These are phyloP conservation scores for Corylus americana DNA, from an alignment of 306 rosid species.

Conservation along the genomic window DNA sequence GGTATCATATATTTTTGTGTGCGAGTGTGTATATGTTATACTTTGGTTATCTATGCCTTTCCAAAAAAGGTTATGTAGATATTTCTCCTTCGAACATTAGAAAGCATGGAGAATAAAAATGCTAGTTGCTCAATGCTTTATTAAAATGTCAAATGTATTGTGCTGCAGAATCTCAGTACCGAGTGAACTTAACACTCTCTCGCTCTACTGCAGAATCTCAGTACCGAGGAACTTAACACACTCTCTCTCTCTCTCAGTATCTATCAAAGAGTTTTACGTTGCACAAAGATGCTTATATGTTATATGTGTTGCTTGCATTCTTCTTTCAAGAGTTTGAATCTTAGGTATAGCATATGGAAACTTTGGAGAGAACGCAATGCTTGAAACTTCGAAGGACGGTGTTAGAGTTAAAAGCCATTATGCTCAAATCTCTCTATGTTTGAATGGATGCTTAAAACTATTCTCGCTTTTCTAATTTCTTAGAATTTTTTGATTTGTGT, in stretches of 20 bases:
- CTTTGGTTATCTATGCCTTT: slow-evolving; percentile 4
- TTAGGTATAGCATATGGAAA: background rate
- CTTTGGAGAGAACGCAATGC: too few species aligned
- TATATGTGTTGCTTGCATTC: too few species aligned
- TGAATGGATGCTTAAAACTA: too few species aligned
- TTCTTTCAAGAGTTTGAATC: background rate
- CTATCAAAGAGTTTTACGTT: background rate
- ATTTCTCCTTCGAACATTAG: background rate
- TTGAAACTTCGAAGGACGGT: too few species aligned
- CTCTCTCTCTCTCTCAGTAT: background rate
- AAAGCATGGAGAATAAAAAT: background rate
- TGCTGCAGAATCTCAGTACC: background rate
- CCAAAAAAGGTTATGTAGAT: background rate
- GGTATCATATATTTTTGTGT: slow-evolving; percentile 44
- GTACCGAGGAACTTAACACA: too few species aligned
- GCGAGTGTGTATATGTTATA: background rate
- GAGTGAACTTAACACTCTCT: background rate
- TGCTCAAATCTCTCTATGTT: too few species aligned
- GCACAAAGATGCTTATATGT: too few species aligned
- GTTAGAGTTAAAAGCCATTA: too few species aligned
- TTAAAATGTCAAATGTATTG: background rate
- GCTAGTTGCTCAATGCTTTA: background rate
- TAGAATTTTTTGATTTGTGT: too few species aligned
- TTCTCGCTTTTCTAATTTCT: too few species aligned
- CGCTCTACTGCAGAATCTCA: background rate